These are phyloP conservation scores for Ammopiptanthus mongolicus DNA, from an alignment of 306 rosid genomes.

Conservation along the genomic window DNA sequence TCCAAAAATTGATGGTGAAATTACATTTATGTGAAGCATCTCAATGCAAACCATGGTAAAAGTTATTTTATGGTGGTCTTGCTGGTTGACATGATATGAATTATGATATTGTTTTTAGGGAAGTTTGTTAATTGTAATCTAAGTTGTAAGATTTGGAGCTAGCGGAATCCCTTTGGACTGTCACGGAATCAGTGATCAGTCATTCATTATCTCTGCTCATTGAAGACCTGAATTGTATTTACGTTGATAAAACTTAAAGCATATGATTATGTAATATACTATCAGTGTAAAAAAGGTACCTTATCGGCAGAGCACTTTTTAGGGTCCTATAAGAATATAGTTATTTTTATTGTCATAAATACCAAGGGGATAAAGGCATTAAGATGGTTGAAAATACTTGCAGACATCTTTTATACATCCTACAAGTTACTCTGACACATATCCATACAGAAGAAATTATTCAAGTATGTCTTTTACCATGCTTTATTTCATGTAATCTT, in stretches of 20 bases:
- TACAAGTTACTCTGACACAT: no score
- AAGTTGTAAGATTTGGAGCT: slow-evolving; percentile 3
- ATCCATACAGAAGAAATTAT: no score
- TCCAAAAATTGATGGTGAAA: slow-evolving; percentile 31
- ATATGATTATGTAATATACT: neutral
- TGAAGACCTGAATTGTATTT: neutral
- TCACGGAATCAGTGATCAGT: neutral
- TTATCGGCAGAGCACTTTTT: neutral
- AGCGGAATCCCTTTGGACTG: neutral
- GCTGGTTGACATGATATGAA: neutral
- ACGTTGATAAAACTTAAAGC: neutral
- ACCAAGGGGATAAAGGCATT: no score
- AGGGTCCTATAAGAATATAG: no score
- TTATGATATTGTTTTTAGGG: neutral
- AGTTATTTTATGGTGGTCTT: neutral
- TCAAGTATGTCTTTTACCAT: no score
- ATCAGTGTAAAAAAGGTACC: neutral
- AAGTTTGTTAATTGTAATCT: neutral
- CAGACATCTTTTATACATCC: no score
- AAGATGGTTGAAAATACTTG: no score
- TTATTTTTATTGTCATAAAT: no score
- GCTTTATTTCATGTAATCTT: no score
- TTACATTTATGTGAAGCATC: slow-evolving; percentile 17
- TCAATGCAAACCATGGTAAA: slow-evolving; percentile 11
- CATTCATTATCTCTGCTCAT: neutral